A percentile compares a stretch with the other conserved stretches of the same genome.
These are phyloP conservation scores for Vitis riparia DNA, from an alignment of 164 flowering plant species.

Conservation along the genomic window DNA sequence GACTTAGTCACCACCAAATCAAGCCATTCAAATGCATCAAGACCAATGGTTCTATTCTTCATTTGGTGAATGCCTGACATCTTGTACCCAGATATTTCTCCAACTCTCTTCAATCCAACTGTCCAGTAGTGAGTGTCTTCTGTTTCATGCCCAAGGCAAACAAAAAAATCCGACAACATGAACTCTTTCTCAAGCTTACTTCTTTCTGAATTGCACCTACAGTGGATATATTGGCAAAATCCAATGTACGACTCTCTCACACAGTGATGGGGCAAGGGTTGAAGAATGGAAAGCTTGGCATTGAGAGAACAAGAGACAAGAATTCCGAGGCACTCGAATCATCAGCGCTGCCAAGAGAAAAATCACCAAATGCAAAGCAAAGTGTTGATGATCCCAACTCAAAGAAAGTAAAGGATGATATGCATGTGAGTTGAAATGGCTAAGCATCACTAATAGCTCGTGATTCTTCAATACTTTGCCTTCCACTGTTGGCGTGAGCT, in stretches of 20 bases:
- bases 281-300: constrained; percentile 75
- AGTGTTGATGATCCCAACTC: constrained; percentile 36
- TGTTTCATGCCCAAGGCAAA: constrained; percentile 13
- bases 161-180: constrained; percentile 24
- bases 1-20: constrained; percentile 69
- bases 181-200: constrained; percentile 33
- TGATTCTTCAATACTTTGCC: constrained; percentile 16
- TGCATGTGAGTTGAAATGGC: constrained; percentile 60
- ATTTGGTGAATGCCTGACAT: constrained; percentile 45
- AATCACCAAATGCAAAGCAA: constrained; percentile 33
- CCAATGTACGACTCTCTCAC: constrained; percentile 23
- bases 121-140: constrained; percentile 20
- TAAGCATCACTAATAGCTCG: constrained; percentile 28
- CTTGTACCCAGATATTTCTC: constrained; percentile 30
- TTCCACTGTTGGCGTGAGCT: too few relatives aligned
- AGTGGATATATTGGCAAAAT: constrained; percentile 17
- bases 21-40: constrained; percentile 67
- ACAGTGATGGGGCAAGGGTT: constrained; percentile 33
- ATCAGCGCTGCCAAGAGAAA: constrained; percentile 47
- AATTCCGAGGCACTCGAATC: constrained; percentile 36
- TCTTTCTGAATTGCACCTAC: constrained; percentile 33
- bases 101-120: constrained; percentile 34
- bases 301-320: constrained; percentile 42
- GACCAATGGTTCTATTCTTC: constrained; percentile 75
- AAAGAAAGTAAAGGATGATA: constrained; percentile 70